phyloP scores from a whole-genome alignment of 805 yeast genomes.

The Yarrowia sp. region DNA sequence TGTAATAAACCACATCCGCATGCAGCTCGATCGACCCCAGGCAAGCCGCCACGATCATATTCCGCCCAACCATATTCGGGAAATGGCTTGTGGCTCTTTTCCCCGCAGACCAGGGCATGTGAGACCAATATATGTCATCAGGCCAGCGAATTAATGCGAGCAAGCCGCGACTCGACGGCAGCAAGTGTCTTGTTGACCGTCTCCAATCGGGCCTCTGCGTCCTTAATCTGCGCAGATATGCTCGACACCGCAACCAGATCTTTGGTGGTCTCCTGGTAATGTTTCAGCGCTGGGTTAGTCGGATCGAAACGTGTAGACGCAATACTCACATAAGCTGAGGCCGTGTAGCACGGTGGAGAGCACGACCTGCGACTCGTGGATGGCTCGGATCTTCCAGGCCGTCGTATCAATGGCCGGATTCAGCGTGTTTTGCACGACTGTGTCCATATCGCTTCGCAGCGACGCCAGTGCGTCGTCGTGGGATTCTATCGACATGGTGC shows the following conservation, averaged over 20 bases:
- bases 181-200: slow-evolving; percentile 28
- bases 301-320: not conserved
- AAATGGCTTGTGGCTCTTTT: slow-evolving; percentile 15
- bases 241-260: slow-evolving; percentile 8
- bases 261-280: slow-evolving; percentile 1
- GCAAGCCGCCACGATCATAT: not conserved
- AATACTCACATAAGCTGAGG: slow-evolving; percentile 29
- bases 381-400: slow-evolving; percentile 31
- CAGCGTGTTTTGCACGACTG: slow-evolving; percentile 14
- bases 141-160: not conserved
- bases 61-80: slow-evolving; percentile 1
- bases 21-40: too few species aligned
- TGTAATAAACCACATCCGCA: too few species aligned
- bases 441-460: slow-evolving; percentile 5
- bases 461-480: slow-evolving; percentile 5
- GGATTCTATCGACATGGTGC: not conserved
- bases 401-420: slow-evolving; percentile 31
- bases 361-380: slow-evolving; percentile 34
- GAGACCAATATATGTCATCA: not conserved
- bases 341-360: slow-evolving; percentile 29
- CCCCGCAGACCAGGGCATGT: slow-evolving; percentile 5
- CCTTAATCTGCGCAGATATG: slow-evolving; percentile 16
- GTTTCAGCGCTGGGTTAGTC: slow-evolving; percentile 13
- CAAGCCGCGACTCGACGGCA: slow-evolving; percentile 30
- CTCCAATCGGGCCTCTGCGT: slow-evolving; percentile 28